Evolutionary conservation across 179 eudicot genomes (phyloP).

Genomic region (Camellia oleifera): DNA sequence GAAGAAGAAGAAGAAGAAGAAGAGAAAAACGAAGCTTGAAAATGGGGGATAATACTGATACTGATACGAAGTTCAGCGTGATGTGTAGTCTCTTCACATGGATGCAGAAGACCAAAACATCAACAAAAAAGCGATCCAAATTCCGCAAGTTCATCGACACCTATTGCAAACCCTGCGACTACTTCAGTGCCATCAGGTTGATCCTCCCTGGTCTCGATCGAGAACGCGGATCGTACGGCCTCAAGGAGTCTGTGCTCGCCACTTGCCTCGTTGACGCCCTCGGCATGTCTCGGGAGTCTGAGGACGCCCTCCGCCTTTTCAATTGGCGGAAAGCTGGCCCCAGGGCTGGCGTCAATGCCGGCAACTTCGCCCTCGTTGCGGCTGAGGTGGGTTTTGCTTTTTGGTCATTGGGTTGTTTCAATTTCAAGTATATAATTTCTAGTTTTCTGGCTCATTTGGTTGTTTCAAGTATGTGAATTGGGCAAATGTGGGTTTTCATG

Average conservation of each 20-base stretch:
- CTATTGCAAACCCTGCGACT: slow-evolving; percentile 60
- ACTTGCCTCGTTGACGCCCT: slow-evolving; percentile 74
- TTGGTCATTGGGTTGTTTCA: too few relatives aligned
- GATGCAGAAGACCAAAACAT: slow-evolving; percentile 48
- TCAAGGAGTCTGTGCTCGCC: slow-evolving; percentile 77
- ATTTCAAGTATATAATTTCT: background rate
- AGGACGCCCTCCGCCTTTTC: slow-evolving; percentile 65
- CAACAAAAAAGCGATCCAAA: slow-evolving; percentile 54
- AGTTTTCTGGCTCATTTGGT: background rate
- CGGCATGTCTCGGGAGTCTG: slow-evolving; percentile 74
- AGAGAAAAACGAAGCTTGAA: background rate
- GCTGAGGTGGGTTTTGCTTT: slow-evolving; percentile 36
- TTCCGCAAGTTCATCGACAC: slow-evolving; percentile 76
- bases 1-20: too few relatives aligned
- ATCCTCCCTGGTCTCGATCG: slow-evolving; percentile 77
- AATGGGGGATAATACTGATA: slow-evolving; percentile 26
- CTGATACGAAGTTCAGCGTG: slow-evolving; percentile 55
- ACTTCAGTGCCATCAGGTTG: slow-evolving; percentile 69
- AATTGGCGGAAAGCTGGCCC: slow-evolving; percentile 95
- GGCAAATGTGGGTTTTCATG: too few relatives aligned
- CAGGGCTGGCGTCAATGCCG: slow-evolving; percentile 62
- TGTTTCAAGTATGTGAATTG: background rate
- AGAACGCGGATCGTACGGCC: slow-evolving; percentile 82
- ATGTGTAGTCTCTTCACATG: slow-evolving; percentile 61
- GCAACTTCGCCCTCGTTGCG: slow-evolving; percentile 77